Evolutionary conservation across 768 basidiomycete species (phyloP).

Genomic region (Psilocybe subaeruginosa): DNA sequence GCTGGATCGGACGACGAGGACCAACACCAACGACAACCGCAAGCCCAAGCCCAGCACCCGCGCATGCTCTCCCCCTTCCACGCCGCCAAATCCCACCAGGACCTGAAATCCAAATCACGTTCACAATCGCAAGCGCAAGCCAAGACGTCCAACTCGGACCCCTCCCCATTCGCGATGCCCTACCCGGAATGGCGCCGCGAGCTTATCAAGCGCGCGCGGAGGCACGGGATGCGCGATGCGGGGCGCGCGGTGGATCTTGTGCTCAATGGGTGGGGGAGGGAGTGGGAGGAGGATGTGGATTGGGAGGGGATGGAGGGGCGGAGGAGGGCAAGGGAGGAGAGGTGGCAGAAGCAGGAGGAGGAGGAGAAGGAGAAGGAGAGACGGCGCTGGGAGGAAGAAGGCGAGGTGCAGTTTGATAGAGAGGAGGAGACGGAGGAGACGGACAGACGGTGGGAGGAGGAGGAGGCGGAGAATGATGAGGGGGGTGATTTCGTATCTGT

Average conservation of each 20-base stretch:
- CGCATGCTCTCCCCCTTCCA: too few species aligned
- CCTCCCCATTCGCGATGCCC: slow-evolving; percentile 35
- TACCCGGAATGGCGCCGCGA: slow-evolving; percentile 72
- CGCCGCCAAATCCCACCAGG: too few species aligned
- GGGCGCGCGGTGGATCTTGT: slow-evolving; percentile 49
- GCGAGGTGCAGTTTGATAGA: not conserved
- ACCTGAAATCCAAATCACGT: too few species aligned
- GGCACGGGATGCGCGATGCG: slow-evolving; percentile 61
- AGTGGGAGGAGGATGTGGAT: not conserved
- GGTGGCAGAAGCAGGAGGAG: not conserved
- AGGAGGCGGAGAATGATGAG: too few species aligned
- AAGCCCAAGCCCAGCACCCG: too few species aligned
- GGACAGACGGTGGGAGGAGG: too few species aligned
- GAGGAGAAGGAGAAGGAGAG: not conserved
- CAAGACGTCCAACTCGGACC: too few species aligned
- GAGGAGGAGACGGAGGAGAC: not conserved
- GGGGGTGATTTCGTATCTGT: too few species aligned
- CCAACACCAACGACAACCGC: not conserved
- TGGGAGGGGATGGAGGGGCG: not conserved
- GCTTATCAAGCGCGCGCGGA: slow-evolving; percentile 51
- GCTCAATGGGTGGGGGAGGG: not conserved
- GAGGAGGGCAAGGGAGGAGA: not conserved
- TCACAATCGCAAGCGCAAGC: too few species aligned
- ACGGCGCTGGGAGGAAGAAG: not conserved
- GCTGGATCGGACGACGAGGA: not conserved